phyloP scores from a whole-genome alignment of 805 yeast species.

The Komagataella phaffii region DNA sequence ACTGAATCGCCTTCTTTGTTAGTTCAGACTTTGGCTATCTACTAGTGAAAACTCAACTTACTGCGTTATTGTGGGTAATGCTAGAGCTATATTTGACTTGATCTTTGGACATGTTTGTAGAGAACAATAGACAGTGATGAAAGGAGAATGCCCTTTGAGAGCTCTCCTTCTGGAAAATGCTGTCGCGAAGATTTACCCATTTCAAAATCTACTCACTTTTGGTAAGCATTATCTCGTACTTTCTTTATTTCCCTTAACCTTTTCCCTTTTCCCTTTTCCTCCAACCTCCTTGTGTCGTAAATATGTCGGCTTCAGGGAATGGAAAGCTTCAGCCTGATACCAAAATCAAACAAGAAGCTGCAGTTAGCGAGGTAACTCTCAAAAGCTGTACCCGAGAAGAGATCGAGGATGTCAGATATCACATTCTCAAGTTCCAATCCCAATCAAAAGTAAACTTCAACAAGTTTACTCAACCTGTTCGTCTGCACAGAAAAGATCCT shows the following conservation, averaged over 20 bases:
- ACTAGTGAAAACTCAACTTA: not conserved
- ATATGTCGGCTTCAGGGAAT: conserved; percentile 1
- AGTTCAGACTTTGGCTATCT: conserved; percentile 2
- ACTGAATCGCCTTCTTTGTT: conserved; percentile 6
- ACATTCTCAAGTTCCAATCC: conserved; percentile 70
- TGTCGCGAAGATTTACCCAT: not conserved
- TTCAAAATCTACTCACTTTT: not conserved
- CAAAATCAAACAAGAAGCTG: conserved; percentile 4
- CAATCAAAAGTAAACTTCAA: conserved; percentile 40
- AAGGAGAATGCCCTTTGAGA: not conserved
- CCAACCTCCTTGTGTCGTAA: not conserved
- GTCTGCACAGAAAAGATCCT: conserved; percentile 90
- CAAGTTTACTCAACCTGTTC: conserved; percentile 69
- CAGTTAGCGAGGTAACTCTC: conserved; percentile 36
- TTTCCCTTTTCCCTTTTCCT: not conserved
- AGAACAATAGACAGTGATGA: not conserved
- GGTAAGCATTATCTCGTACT: not conserved
- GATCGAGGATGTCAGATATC: conserved; percentile 59
- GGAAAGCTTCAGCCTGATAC: conserved; percentile 3
- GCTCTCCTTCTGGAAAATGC: not conserved
- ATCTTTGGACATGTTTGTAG: not conserved
- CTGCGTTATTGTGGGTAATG: not conserved
- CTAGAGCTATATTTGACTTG: not conserved
- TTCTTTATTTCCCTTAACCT: not conserved
- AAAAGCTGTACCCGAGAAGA: conserved; percentile 65